Evolutionary conservation across 1,139 yeast species (phyloP), one percentile per base, ranked within the genome.

Genomic region (Geotrichum cucujoidarum): DNA sequence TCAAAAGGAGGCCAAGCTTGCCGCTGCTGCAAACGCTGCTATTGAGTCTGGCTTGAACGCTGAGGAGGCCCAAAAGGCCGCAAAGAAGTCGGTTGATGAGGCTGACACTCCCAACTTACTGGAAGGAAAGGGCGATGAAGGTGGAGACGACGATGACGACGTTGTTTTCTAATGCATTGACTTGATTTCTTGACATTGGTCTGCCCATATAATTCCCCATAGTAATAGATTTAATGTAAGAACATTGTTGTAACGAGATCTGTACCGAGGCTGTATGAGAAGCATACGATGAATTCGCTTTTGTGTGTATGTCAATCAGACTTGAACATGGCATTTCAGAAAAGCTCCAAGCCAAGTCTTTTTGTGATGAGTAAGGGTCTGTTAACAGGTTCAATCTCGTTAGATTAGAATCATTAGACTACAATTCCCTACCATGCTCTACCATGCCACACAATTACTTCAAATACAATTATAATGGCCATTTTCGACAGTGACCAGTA

Each of bases 91-190:
- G 7, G 53, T 22, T 8, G 43, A 24, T 20, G 34, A 45, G n/a
- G 48, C 43, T 14, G 25, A 44, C 17, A 43, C 48, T 3, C 39
- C 34, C 34, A 25, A 38, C 38, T 30, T 45, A 27, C 41, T 27
- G 31, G 43, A 42, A 31, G 27, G 27, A 22, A 37, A 45, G 17
- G 51, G 50, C 38, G 10, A 24, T 10, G 27, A 24, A 24, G 48
- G 43, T 27, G 49, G 46, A 24, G 55, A 51, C 17, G 56, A 58
- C 30, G 63, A 60, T 33, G 57, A 55, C 29, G 63, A 60, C 47
- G 62, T 60, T 33, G 60, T 60, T 40, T 60, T 59, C 48, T 59
- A 54, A 46, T 40, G 48, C 48, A 45, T 45, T 24, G 33, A 40
- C 3, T 24, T 17, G 31, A 11, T 30, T 29, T 6, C 24, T 20